Evolutionary conservation across 805 yeast genomes (phyloP).

Genomic region (Teunomyces stri): DNA sequence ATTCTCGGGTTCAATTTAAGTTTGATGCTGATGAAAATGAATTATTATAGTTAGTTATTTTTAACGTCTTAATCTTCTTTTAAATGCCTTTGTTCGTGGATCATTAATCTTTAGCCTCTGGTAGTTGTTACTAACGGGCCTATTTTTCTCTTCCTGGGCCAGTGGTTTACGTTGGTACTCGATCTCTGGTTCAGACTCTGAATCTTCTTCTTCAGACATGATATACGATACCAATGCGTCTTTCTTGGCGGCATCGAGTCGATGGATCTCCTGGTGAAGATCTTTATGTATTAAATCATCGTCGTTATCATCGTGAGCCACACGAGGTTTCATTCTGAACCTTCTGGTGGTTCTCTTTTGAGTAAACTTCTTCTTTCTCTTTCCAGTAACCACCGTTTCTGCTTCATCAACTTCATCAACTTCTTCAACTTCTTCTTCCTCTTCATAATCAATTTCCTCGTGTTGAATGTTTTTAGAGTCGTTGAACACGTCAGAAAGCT

Average conservation of each 20-base stretch:
- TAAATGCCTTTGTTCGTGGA: slow-evolving; percentile 39
- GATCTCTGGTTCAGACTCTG: slow-evolving; percentile 12
- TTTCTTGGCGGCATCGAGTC: slow-evolving; percentile 30
- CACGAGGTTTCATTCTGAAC: slow-evolving; percentile 46
- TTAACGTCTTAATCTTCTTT: slow-evolving; percentile 28
- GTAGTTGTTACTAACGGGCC: slow-evolving; percentile 47
- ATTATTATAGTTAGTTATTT: slow-evolving; percentile 16
- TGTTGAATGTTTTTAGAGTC: slow-evolving; percentile 41
- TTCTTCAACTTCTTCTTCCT: slow-evolving; percentile 11
- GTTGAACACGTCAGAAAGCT: slow-evolving; percentile 45
- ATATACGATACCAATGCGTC: slow-evolving; percentile 21
- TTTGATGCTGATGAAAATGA: slow-evolving; percentile 21
- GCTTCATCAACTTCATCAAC: slow-evolving; percentile 8
- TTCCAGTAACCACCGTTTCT: not conserved
- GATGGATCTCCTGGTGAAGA: slow-evolving; percentile 41
- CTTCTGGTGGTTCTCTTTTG: slow-evolving; percentile 54
- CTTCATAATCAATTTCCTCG: slow-evolving; percentile 10
- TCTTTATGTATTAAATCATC: slow-evolving; percentile 32
- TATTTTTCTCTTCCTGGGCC: slow-evolving; percentile 13
- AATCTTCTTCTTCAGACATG: slow-evolving; percentile 13
- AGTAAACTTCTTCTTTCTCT: slow-evolving; percentile 35
- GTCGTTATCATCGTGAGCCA: slow-evolving; percentile 22
- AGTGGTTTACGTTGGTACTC: slow-evolving; percentile 3
- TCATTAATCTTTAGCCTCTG: slow-evolving; percentile 52
- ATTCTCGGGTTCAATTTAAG: slow-evolving; percentile 27